Percentiles rank a stretch among this genome's conserved stretches.
These are phyloP conservation scores for Neurospora sp. DNA, from an alignment of 495 filamentous ascomycete species.

Conservation along the genomic window DNA sequence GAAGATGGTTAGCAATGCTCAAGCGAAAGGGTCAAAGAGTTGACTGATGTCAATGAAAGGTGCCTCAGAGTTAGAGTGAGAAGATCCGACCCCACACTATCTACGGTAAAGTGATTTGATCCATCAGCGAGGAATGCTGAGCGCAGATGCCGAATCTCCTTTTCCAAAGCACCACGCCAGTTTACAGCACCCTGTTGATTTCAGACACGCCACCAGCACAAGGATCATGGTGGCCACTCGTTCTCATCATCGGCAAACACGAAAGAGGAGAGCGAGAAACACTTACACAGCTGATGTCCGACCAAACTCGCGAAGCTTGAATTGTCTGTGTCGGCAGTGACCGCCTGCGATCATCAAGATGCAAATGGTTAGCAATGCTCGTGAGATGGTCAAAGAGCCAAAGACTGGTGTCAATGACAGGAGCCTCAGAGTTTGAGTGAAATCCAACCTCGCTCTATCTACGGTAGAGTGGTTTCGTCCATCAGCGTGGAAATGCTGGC, in stretches of 20 bases:
- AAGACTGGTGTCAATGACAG: not conserved
- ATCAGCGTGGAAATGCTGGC: not conserved
- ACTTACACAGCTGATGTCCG: not conserved
- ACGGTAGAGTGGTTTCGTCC: not conserved
- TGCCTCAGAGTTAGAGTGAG: not conserved
- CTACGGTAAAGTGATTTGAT: not conserved
- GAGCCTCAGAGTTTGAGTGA: not conserved
- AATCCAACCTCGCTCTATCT: not conserved
- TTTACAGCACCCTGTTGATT: not conserved
- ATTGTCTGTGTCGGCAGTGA: not conserved
- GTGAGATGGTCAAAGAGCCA: not conserved
- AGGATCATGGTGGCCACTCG: not conserved
- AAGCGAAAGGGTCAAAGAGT: not conserved
- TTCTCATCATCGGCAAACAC: not conserved
- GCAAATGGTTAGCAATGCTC: not conserved
- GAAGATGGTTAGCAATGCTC: not conserved
- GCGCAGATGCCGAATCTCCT: not conserved
- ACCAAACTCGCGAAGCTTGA: no score
- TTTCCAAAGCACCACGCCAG: not conserved
- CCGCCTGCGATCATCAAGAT: not conserved
- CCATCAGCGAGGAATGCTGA: not conserved
- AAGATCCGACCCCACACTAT: not conserved
- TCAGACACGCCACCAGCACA: not conserved
- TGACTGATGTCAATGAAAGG: not conserved
- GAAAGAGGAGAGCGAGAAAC: not conserved